These are phyloP conservation scores for Mesostigma viride DNA, from an alignment of 139 green algal genomes.

Conservation along the genomic window DNA sequence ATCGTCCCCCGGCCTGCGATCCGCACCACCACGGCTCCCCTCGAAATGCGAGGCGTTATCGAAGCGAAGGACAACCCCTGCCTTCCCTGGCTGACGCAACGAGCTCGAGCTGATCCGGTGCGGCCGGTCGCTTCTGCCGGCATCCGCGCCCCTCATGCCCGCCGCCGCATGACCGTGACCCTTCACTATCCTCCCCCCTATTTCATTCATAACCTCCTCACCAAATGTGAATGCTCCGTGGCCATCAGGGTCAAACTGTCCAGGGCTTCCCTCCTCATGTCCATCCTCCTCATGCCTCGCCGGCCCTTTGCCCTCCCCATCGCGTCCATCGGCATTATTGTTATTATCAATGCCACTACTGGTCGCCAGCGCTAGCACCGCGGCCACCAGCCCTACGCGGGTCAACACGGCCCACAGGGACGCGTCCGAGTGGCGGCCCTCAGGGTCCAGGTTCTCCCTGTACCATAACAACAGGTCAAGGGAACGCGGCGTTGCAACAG, in stretches of 20 bases:
- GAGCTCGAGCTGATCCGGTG: no score
- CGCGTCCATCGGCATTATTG: neutral
- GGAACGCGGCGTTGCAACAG: neutral
- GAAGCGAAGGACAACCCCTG: no score
- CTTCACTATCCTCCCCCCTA: no score
- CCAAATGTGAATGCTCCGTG: neutral
- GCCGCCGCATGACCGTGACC: no score
- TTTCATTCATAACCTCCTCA: neutral
- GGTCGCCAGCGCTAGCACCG: neutral
- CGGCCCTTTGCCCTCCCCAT: neutral
- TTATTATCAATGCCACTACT: neutral
- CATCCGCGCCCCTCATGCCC: no score
- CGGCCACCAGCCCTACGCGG: neutral
- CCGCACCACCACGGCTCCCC: no score
- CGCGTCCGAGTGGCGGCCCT: conserved; percentile 44
- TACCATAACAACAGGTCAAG: neutral
- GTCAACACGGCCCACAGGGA: conserved; percentile 7
- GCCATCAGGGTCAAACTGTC: neutral
- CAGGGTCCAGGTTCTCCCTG: conserved; percentile 70
- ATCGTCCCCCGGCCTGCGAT: no score
- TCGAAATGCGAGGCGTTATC: no score
- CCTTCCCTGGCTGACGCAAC: no score
- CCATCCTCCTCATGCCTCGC: neutral
- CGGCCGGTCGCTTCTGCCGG: no score
- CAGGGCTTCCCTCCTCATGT: neutral